These are phyloP conservation scores for Ophiocordyceps camponoti-rufipedis DNA, from an alignment of 2,329 filamentous ascomycete genomes.

Conservation along the genomic window DNA sequence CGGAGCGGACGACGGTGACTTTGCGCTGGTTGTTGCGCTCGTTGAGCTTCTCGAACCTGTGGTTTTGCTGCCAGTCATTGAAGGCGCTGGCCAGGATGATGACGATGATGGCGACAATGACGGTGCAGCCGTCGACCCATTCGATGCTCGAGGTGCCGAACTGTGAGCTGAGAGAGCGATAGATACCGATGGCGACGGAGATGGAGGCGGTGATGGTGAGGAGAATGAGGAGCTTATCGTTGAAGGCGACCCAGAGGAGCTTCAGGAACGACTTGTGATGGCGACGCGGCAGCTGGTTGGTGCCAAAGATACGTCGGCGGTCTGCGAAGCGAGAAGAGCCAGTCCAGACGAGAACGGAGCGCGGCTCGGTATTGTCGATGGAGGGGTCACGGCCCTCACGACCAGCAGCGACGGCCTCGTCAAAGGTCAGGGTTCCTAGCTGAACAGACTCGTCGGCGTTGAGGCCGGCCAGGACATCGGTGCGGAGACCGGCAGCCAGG, in stretches of 20 bases:
- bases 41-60: conserved; percentile 65
- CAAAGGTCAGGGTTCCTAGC: conserved; percentile 25
- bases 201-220: conserved; percentile 55
- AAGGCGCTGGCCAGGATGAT: conserved; percentile 61
- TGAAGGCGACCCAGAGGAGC: conserved; percentile 59
- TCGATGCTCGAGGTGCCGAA: conserved; percentile 39
- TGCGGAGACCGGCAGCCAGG: conserved; percentile 30
- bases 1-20: conserved; percentile 62
- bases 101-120: conserved; percentile 57
- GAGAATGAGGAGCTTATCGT: conserved; percentile 62
- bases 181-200: conserved; percentile 56
- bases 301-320: conserved; percentile 50
- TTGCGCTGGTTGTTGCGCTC: conserved; percentile 60
- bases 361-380: conserved; percentile 4
- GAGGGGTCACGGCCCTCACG: conserved; percentile 11
- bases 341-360: not conserved
- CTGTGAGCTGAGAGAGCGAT: conserved; percentile 45
- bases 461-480: conserved; percentile 27
- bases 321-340: conserved; percentile 21
- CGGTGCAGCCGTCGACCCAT: conserved; percentile 70
- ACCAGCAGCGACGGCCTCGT: conserved; percentile 26
- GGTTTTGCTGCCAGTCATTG: conserved; percentile 70
- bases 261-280: conserved; percentile 52
- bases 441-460: conserved; percentile 29
- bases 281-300: conserved; percentile 37